Conservation (phyloP, 2,329 filamentous ascomycete species). For the Alternaria brassicae region DNA sequence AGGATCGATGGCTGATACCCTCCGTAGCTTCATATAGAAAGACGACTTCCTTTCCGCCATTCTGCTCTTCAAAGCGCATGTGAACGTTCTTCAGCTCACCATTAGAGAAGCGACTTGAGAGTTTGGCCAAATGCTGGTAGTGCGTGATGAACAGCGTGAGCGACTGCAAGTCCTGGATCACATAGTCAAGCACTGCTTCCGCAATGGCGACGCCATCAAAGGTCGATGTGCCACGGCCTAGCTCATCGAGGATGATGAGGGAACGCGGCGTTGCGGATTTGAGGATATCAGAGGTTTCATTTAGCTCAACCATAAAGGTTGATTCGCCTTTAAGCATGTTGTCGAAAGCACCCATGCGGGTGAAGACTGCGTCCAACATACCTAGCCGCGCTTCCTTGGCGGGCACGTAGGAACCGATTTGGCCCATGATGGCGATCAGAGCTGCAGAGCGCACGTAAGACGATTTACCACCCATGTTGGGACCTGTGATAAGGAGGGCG, state of each 20-base stretch:
- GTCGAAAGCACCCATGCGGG: conserved; percentile 93
- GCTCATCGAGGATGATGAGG: conserved; percentile 91
- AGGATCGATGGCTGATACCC: conserved; percentile 90
- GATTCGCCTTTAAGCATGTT: conserved; percentile 94
- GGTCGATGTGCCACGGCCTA: conserved; percentile 91
- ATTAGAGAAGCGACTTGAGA: conserved; percentile 71
- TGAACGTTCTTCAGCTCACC: conserved; percentile 84
- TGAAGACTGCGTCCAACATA: conserved; percentile 89
- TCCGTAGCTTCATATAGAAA: conserved; percentile 93
- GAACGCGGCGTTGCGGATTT: conserved; percentile 84
- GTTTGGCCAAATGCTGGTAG: conserved; percentile 84
- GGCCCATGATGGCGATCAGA: conserved; percentile 89
- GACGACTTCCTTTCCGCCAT: conserved; percentile 75
- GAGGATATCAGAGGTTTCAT: conserved; percentile 88
- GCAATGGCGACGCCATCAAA: conserved; percentile 97
- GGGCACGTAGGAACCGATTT: conserved; percentile 93
- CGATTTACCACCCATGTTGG: conserved; percentile 99
- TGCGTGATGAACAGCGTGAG: conserved; percentile 97
- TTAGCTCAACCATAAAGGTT: conserved; percentile 98
- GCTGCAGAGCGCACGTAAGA: conserved; percentile 93
- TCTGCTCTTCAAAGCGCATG: conserved; percentile 75
- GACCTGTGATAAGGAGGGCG: conserved; percentile 89
- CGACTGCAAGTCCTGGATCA: conserved; percentile 75
- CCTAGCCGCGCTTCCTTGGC: conserved; percentile 76
- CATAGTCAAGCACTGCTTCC: conserved; percentile 84